Conservation (phyloP, 331 rosid species). For the Malus hybrid region DNA sequence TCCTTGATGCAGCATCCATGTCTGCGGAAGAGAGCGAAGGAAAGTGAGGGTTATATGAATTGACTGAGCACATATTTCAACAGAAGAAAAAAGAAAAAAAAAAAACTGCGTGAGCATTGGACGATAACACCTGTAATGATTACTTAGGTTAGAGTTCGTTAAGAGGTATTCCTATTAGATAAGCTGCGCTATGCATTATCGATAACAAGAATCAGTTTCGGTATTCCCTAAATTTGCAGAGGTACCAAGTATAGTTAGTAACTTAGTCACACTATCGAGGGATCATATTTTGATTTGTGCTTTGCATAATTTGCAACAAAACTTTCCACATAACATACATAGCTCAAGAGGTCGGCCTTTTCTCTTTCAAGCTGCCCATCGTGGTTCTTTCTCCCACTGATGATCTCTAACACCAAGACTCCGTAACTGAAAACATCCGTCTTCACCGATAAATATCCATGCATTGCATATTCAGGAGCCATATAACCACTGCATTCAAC, state of each 20-base stretch:
- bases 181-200: too few species aligned
- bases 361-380: constrained; percentile 38
- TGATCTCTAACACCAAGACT: constrained; percentile 66
- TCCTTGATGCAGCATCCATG: constrained; percentile 71
- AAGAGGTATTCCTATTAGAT: too few species aligned
- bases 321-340: constrained; percentile 40
- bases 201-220: too few species aligned
- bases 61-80: background rate
- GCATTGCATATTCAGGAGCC: constrained; percentile 92
- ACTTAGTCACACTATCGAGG: background rate
- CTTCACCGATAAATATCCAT: constrained; percentile 78
- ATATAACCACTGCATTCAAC: constrained; percentile 65
- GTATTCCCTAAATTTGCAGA: background rate
- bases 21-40: constrained; percentile 30
- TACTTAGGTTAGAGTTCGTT: too few species aligned
- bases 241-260: background rate
- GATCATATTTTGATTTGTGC: background rate
- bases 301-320: background rate
- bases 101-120: too few species aligned
- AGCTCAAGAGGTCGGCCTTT: constrained; percentile 65
- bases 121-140: too few species aligned
- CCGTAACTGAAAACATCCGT: constrained; percentile 91
- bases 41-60: background rate
- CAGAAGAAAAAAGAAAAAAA: too few species aligned
- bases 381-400: constrained; percentile 78